phyloP scores from a whole-genome alignment of 345 rosid species.

The Rhizophora mangle region DNA sequence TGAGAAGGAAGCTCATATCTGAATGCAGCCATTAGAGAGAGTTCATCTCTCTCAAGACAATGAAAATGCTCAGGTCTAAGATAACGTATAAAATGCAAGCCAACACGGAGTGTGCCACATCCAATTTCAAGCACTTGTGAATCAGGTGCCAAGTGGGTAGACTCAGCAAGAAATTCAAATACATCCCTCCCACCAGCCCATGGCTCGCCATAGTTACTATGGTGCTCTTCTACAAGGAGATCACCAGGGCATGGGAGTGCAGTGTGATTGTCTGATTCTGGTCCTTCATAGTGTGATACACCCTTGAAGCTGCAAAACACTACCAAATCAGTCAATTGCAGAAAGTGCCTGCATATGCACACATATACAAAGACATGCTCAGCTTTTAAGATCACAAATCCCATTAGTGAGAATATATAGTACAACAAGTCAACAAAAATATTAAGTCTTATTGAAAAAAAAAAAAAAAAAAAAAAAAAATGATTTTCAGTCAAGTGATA shows the following conservation, averaged over 20 bases:
- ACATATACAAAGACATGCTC: neutral
- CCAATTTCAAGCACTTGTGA: constrained; percentile 87
- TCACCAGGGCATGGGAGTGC: constrained; percentile 89
- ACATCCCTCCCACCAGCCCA: constrained; percentile 98
- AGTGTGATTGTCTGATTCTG: constrained; percentile 55
- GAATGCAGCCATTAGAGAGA: constrained; percentile 91
- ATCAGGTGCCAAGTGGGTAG: constrained; percentile 43
- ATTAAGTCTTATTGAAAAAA: too few species aligned
- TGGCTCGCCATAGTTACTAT: constrained; percentile 93
- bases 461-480: too few species aligned
- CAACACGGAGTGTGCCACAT: constrained; percentile 94
- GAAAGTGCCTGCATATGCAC: neutral
- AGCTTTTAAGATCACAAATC: neutral
- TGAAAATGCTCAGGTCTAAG: constrained; percentile 61
- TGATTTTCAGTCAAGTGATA: neutral
- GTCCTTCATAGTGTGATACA: constrained; percentile 72
- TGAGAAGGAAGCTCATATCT: constrained; percentile 95
- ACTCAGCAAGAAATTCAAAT: constrained; percentile 80
- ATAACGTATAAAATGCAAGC: constrained; percentile 84
- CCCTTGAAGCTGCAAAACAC: constrained; percentile 66
- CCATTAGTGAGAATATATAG: too few species aligned
- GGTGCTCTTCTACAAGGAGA: constrained; percentile 92
- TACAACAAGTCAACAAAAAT: too few species aligned
- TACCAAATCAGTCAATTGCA: neutral
- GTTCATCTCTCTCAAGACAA: constrained; percentile 92